Evolutionary conservation across 2,329 filamentous ascomycete genomes (phyloP).

Genomic region (Colletotrichum gigasporum): DNA sequence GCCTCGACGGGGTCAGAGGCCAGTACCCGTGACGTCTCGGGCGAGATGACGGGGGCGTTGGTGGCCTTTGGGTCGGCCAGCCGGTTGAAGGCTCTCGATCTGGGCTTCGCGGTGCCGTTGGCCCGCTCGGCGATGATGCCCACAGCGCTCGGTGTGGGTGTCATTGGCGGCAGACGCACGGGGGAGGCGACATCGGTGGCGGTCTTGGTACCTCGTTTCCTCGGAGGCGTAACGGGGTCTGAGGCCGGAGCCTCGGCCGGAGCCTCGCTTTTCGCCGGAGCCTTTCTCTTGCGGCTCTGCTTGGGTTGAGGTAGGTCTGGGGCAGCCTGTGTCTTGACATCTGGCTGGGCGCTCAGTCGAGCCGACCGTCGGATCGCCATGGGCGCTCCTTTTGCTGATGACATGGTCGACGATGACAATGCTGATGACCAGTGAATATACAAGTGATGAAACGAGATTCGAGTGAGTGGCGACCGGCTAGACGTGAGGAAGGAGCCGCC

Average conservation of each 20-base stretch:
- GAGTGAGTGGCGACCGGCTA: not conserved
- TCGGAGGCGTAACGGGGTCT: constrained; percentile 42
- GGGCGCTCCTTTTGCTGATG: not conserved
- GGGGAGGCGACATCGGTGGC: not conserved
- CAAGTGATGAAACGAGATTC: not conserved
- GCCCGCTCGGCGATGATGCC: constrained; percentile 48
- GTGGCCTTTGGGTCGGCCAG: constrained; percentile 71
- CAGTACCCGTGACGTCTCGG: constrained; percentile 72
- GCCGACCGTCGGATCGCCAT: constrained; percentile 48
- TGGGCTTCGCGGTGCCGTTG: constrained; percentile 42
- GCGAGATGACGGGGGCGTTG: constrained; percentile 77
- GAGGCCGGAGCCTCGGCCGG: constrained; percentile 33
- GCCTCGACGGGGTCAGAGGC: constrained; percentile 58
- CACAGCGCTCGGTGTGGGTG: constrained; percentile 57
- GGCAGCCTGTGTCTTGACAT: constrained; percentile 29
- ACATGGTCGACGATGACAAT: not conserved
- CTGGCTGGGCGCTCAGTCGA: constrained; percentile 48
- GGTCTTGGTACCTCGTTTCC: constrained; percentile 39
- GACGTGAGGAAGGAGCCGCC: not conserved
- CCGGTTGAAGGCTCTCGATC: constrained; percentile 55
- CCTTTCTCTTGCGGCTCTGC: constrained; percentile 47
- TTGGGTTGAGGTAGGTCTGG: constrained; percentile 34
- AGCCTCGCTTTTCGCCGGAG: constrained; percentile 16
- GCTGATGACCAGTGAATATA: not conserved
- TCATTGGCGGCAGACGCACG: constrained; percentile 49